A percentile compares a stretch with the other conserved stretches of the same genome.
Conservation (phyloP, 2,329 filamentous ascomycete genomes). For the Stemphylium vesicarium region DNA sequence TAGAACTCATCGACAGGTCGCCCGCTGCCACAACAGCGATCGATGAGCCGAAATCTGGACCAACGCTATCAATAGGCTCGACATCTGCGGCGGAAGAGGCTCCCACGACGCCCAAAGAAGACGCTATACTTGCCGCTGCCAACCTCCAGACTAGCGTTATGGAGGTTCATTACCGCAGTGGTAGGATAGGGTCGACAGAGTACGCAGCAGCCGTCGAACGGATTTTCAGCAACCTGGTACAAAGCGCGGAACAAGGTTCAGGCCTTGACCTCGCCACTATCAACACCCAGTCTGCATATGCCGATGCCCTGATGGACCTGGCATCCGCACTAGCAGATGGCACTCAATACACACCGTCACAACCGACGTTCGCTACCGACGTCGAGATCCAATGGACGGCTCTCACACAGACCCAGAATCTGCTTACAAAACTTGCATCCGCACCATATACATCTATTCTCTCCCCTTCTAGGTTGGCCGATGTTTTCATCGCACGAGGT, state of each 20-base stretch:
- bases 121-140: slow-evolving; percentile 62
- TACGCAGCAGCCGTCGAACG: slow-evolving; percentile 55
- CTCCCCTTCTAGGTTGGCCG: slow-evolving; percentile 35
- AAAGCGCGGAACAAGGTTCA: slow-evolving; percentile 55
- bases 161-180: slow-evolving; percentile 62
- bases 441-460: slow-evolving; percentile 23
- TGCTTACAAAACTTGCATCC: slow-evolving; percentile 34
- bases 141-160: slow-evolving; percentile 63
- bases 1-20: slow-evolving; percentile 47
- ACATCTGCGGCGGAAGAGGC: slow-evolving; percentile 24
- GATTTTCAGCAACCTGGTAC: slow-evolving; percentile 42
- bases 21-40: slow-evolving; percentile 15
- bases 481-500: slow-evolving; percentile 42
- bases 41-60: slow-evolving; percentile 38
- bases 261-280: slow-evolving; percentile 58
- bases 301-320: slow-evolving; percentile 63
- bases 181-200: slow-evolving; percentile 57
- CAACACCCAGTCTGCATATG: slow-evolving; percentile 60
- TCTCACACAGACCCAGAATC: slow-evolving; percentile 38
- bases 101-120: slow-evolving; percentile 54
- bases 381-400: slow-evolving; percentile 42
- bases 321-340: slow-evolving; percentile 54
- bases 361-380: slow-evolving; percentile 22
- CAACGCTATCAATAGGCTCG: slow-evolving; percentile 43
- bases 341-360: slow-evolving; percentile 18